A percentile compares a stretch with the other conserved stretches of the same genome.
phyloP scores from a whole-genome alignment of 2,329 filamentous ascomycete species.

The Aspergillus sp. region DNA sequence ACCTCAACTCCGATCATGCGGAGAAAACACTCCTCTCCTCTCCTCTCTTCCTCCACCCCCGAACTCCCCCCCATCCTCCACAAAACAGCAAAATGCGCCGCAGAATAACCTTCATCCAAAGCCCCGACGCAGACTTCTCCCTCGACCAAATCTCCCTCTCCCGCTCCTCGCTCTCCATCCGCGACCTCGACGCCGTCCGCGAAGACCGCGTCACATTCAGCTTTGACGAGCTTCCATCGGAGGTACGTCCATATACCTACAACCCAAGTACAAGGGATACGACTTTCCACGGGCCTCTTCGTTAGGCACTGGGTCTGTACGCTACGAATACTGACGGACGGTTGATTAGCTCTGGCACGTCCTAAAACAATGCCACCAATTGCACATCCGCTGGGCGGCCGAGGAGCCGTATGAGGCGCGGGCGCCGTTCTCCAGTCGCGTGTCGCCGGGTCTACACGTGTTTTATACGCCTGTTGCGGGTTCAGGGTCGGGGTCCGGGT shows the following conservation, averaged over 20 bases:
- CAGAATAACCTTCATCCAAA: constrained; percentile 71
- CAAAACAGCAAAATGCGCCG: constrained; percentile 31
- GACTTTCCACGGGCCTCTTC: too few relatives aligned
- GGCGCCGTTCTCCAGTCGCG: constrained; percentile 69
- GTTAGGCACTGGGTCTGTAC: too few relatives aligned
- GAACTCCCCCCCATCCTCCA: neutral
- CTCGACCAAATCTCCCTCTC: constrained; percentile 61
- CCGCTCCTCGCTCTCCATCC: constrained; percentile 54
- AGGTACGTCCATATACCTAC: constrained; percentile 43
- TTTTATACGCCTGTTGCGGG: constrained; percentile 60
- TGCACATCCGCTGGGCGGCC: constrained; percentile 79
- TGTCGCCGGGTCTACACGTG: constrained; percentile 78
- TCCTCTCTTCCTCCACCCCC: constrained; percentile 3
- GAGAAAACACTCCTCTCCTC: neutral
- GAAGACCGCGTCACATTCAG: constrained; percentile 77
- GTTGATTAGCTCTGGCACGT: constrained; percentile 54
- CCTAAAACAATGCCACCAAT: constrained; percentile 63
- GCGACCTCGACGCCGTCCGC: constrained; percentile 63
- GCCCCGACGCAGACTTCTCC: constrained; percentile 61
- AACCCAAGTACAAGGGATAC: neutral
- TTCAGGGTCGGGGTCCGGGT: neutral
- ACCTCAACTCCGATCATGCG: neutral
- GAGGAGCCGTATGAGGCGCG: constrained; percentile 55
- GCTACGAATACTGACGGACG: neutral
- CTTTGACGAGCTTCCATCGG: constrained; percentile 68